Evolutionary conservation across 2,329 filamentous ascomycete species (phyloP).

Genomic region (Stachybotrys chartarum): DNA sequence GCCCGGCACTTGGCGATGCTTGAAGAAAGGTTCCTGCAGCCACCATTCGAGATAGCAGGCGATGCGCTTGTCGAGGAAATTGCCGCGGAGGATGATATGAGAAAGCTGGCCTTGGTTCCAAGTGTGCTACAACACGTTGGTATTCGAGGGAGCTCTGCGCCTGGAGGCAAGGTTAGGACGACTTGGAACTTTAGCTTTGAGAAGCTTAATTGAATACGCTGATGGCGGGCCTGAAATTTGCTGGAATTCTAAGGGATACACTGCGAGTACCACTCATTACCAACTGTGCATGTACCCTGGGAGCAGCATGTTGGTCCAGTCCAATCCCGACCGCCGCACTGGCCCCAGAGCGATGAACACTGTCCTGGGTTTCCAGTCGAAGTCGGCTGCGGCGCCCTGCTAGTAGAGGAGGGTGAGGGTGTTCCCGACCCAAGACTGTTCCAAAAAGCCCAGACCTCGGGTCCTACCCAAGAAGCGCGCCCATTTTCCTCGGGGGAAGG

Average conservation of each 20-base stretch:
- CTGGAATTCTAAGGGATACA: neutral
- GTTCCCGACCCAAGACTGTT: neutral
- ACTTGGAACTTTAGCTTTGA: slow-evolving; percentile 30
- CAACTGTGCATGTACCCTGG: neutral
- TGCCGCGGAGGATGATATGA: slow-evolving; percentile 17
- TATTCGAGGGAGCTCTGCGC: slow-evolving; percentile 12
- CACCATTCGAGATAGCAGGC: slow-evolving; percentile 23
- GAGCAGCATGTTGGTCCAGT: neutral
- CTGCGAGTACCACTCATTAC: neutral
- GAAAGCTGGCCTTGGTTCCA: slow-evolving; percentile 28
- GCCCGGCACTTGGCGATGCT: slow-evolving; percentile 19
- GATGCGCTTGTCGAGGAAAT: slow-evolving; percentile 28
- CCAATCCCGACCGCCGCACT: neutral
- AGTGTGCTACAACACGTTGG: slow-evolving; percentile 31
- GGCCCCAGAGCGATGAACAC: neutral
- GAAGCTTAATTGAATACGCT: too few relatives aligned
- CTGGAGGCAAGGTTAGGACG: slow-evolving; percentile 16
- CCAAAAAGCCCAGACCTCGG: neutral
- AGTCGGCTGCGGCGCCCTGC: neutral
- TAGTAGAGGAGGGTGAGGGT: neutral
- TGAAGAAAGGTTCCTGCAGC: slow-evolving; percentile 17
- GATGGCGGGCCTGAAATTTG: too few relatives aligned
- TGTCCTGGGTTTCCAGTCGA: neutral
- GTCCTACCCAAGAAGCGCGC: neutral
- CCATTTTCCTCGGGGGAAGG: neutral